Base-by-base conservation (phyloP, 2,329 filamentous ascomycete genomes). In the Trichoderma harzianum region DNA sequence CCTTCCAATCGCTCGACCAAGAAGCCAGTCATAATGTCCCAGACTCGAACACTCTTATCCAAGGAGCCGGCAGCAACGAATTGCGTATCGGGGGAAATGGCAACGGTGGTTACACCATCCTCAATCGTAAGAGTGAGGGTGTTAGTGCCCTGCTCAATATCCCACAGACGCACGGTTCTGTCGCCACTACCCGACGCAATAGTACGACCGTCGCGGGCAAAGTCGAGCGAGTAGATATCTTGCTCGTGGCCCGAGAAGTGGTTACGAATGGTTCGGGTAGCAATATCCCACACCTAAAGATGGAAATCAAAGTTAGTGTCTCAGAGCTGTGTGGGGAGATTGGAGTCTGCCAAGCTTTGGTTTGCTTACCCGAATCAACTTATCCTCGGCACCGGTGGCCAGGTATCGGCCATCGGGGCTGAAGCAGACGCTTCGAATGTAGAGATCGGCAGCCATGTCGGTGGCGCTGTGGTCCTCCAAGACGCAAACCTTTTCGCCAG, bases 341-440 rank as follows among this genome's bases (percentile, higher is more conserved):
- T 7, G 24, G 30, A 21, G 18, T 55, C 32, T 57, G 10, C 8
- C 12, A 21, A 43, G n/a, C 26, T 7, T n/a, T 7, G 18, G 7
- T 62, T 26, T 72, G 84, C 92, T 84, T 88, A 95, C 94, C 78
- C 96, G 88, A 80, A 99, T 98, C 78, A 97, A 89, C 85, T 98
- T 98, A 83, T 99, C 96, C 81, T 99, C 96, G 2, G 96, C 96
- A 80, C 96, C 96, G 18, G 96, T 99, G 5, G 96, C 96, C 39
- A 99, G 88, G 77, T 94, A 97, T 78, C 92, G 92, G 73, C 96
- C 95, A 80, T 98, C 95, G 14, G 96, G 96, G 80, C 95, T 98
- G 87, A 99, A 99, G 86, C 96, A 99, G 69, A 99, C 96, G 78
- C 95, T 98, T 77, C 96, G 88, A 77, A 99, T 99, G 82, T 98